Base-by-base conservation (phyloP, 2,329 filamentous ascomycete genomes). In the Penicillium nordicum region DNA sequence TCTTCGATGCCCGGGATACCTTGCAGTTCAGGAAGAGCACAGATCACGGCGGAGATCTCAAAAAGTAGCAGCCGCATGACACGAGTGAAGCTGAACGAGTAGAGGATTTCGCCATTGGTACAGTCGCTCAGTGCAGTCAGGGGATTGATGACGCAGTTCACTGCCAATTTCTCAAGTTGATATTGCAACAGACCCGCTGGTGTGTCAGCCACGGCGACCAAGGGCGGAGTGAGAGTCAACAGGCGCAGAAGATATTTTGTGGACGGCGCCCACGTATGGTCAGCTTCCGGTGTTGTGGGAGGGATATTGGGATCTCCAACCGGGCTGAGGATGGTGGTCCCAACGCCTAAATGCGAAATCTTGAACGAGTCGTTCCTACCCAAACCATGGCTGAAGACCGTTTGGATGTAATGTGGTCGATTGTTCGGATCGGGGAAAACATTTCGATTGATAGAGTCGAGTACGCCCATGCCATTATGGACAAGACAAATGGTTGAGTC, bases 381-480 rank as follows among this genome's bases (percentile, higher is more conserved):
- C 23, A 84, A 72, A 32, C 82, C 83, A 65, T 88, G 86, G 9
- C 81, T 83, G 51, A 84, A 78, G 60, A 87, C 79, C 9, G 89
- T 90, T 29, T 92, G 73, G 57, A 97, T 80, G 65, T 95, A 96
- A 53, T 84, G 84, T 2, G 94, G 94, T 27, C 89, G 82, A 0
- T 76, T 78, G 0, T 75, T 70, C 0, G 83, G 79, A 58, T 92
- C 82, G 0, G 84, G 81, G 63, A 96, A 97, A 29, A 95, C 72
- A 11, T 81, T 73, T 34, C 81, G 74, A 65, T 90, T 91, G 40
- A 97, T 80, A 47, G 86, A 82, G 47, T 97, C 92, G n/a, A 91
- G 79, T 1, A 91, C 78, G 0, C 94, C 93, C 73, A 97, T 84
- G 1, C 92, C 91, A 60, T 93, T 89, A 55, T 91, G 88, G 54